Percentiles rank a stretch among this genome's conserved stretches.
Evolutionary conservation across 176 grass and related monocot species (phyloP).

Genomic region (Dendrocalamus sinicus): DNA sequence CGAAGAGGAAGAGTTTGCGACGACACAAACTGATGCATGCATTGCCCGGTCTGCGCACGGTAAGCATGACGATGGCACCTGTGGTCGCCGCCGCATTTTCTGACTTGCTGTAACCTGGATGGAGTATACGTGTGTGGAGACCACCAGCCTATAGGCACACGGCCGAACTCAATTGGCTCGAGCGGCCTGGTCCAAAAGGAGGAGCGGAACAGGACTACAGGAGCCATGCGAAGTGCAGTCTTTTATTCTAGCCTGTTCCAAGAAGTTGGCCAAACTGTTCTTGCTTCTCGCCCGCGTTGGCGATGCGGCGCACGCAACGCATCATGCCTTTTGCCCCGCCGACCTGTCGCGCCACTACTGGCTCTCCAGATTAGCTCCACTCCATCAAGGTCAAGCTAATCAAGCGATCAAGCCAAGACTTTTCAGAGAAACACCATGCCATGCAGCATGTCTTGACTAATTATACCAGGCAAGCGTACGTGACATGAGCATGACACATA

Average conservation of each 20-base stretch:
- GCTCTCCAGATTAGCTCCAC: background rate
- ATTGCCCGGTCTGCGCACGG: background rate
- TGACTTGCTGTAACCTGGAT: background rate
- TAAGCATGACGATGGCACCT: conserved; percentile 14
- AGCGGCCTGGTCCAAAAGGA: conserved; percentile 2
- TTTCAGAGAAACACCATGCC: background rate
- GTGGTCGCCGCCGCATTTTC: background rate
- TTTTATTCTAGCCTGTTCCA: background rate
- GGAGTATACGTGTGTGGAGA: background rate
- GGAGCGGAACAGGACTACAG: background rate
- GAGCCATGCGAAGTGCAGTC: background rate
- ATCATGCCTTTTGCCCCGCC: background rate
- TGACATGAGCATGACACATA: conserved; percentile 4
- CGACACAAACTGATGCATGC: conserved; percentile 32
- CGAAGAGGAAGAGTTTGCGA: conserved; percentile 33
- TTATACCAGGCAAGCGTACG: background rate
- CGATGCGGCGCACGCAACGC: background rate
- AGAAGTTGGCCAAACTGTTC: conserved; percentile 31
- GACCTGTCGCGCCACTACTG: conserved; percentile 20
- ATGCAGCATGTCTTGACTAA: background rate
- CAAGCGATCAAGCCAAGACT: background rate
- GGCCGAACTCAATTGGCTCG: conserved; percentile 2
- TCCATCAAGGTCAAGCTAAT: background rate
- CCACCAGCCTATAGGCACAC: background rate
- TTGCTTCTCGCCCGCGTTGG: conserved; percentile 11